Percentiles rank a stretch among this genome's conserved stretches.
Evolutionary conservation across 345 rosid genomes (phyloP).

Genomic region (Melastoma malabathricum): DNA sequence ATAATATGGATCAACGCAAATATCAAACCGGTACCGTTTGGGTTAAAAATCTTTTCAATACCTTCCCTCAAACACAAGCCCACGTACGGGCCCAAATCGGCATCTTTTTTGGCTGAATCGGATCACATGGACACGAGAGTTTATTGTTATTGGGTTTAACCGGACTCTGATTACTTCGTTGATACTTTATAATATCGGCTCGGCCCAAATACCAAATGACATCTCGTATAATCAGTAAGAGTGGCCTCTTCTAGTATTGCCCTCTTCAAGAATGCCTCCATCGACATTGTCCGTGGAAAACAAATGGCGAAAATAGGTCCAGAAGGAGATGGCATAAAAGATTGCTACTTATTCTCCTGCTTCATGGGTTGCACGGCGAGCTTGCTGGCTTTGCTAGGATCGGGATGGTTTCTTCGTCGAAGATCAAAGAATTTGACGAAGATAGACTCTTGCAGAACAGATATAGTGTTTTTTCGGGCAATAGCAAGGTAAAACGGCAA

Average conservation of each 20-base stretch:
- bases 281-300: conserved; percentile 5
- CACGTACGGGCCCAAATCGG: too few relatives aligned
- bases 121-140: too few relatives aligned
- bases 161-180: too few relatives aligned
- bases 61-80: too few relatives aligned
- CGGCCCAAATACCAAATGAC: conserved; percentile 3
- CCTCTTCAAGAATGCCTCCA: conserved; percentile 13
- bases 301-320: background rate
- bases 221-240: conserved; percentile 17
- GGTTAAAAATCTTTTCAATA: too few relatives aligned
- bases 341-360: conserved; percentile 6
- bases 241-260: conserved; percentile 19
- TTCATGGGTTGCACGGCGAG: background rate
- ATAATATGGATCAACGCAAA: too few relatives aligned
- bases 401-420: background rate
- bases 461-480: background rate
- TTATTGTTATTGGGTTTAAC: too few relatives aligned
- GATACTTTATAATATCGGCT: too few relatives aligned
- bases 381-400: background rate
- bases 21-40: too few relatives aligned
- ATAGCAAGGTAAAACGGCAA: conserved; percentile 11
- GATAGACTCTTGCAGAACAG: background rate
- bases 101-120: too few relatives aligned
- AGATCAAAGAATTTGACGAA: background rate
- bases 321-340: background rate